phyloP scores from a whole-genome alignment of 352 stramenopile genomes.

The Elongisporangium senticosum region DNA sequence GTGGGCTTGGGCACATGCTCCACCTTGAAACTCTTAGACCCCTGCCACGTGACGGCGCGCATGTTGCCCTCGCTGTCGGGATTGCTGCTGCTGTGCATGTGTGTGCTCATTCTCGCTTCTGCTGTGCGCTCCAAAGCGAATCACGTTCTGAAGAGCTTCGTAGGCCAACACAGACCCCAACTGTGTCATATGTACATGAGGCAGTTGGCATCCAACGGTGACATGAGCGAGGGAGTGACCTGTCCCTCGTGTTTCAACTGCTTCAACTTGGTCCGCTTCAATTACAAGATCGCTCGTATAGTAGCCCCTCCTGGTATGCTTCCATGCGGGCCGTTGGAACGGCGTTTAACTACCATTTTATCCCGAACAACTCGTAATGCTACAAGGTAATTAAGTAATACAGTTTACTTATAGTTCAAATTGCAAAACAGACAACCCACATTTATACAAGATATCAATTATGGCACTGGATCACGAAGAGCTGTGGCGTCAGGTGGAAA shows the following conservation, averaged over 20 bases:
- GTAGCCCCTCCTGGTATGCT: background rate
- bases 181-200: background rate
- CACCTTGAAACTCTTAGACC: conserved; percentile 42
- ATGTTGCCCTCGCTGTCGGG: conserved; percentile 24
- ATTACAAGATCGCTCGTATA: background rate
- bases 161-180: background rate
- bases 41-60: conserved; percentile 54
- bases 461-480: background rate
- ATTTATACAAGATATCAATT: background rate
- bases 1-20: conserved; percentile 52
- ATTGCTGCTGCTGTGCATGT: conserved; percentile 13
- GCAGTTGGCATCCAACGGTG: background rate
- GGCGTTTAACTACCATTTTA: background rate
- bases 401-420: background rate
- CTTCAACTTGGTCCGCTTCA: background rate
- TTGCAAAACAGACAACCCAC: no score
- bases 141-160: background rate
- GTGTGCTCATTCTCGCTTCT: background rate
- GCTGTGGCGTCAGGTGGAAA: background rate
- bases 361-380: background rate
- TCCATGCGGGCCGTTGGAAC: background rate
- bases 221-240: background rate
- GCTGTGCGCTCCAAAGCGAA: background rate
- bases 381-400: background rate
- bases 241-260: background rate